Evolutionary conservation across 495 filamentous ascomycete species (phyloP), one percentile per base, ranked within the genome.

Genomic region (Talaromyces ruber): DNA sequence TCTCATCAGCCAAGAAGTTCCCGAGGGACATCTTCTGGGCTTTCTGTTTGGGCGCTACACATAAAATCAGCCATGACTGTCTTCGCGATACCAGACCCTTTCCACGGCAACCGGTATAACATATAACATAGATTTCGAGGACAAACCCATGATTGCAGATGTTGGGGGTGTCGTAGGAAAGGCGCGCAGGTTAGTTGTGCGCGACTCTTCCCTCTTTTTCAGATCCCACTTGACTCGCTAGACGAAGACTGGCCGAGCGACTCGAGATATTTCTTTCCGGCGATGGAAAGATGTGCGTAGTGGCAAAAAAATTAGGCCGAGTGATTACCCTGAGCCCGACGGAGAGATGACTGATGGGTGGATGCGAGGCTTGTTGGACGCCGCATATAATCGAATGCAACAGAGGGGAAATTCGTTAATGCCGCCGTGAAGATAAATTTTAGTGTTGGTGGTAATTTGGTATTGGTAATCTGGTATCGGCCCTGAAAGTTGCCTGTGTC

Each of bases 11-110:
- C 81, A 98, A 81, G 81, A 99, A 98, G 67, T 86, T 86, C 76
- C 90, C 89, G 68, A 97, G 85, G 79, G 86, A 87, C 88, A 98
- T 91, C 85, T 94, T 98, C 81, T 91, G 86, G 75, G 86, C 82
- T 79, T 92, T 93, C 72, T 86, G 85, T 79, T 97, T 97, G 59
- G 91, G 92, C 80, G 90, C 92, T 97, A 70, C 57, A 74, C 50
- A 29, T 54, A 58, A 66, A 66, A 60, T 22, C 51, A n/a, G 70
- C 84, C 62, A 83, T 76, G 66, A 67, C 62, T 26, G 16, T 54
- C 26, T 54, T 24, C 24, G 26, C 26, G 11, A 26, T 28, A 22
- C 26, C 26, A 25, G 22, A 28, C 26, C 51, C 11, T 54, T 54
- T n/a, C 22, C 16, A 54, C 18, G 22, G 50, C 56, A 32, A 55